Evolutionary conservation across 495 filamentous ascomycete genomes (phyloP), one percentile per base, ranked within the genome.

Genomic region (Chaetomidium leptoderma): DNA sequence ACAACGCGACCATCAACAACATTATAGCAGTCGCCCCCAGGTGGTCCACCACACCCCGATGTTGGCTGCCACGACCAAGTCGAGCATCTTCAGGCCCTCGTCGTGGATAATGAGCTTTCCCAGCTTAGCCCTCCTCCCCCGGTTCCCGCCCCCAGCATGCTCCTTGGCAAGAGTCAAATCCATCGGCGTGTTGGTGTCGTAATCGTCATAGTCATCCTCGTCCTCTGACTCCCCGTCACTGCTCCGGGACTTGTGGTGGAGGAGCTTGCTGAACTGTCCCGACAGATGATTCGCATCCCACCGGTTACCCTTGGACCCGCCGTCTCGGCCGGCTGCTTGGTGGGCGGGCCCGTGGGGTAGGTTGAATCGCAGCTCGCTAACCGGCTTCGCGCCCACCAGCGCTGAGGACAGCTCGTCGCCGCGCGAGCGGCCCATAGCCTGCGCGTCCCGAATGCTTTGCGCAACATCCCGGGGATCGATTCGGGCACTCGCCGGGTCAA

Each of bases 71-170:
- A 97, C 90, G 2, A 95, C 79, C 51, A 98, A 67, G 78, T 98
- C 93, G 63, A 96, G 66, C 93, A 98, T 97, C 73, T 95, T 95
- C 54, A 96, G 74, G 0, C 93, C 93, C 62, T 95, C 92, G 60
- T 92, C 86, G 61, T 92, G 86, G 24, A 97, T 81, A 33, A 98
- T 88, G 54, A 97, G 68, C 72, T 97, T 98, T 1, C 92, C 92
- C 65, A 98, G 76, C 72, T 97, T 97, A 0, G 89, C 92, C 59
- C 89, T 83, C 66, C 87, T 92, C 1, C 91, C 91, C 43, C 84
- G 4, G 21, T 26, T 39, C 0, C 90, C 91, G 21, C 92, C 92
- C 0, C 90, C 91, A 0, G 91, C 79, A 47, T 74, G 78, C 70
- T 96, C 91, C 57, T 81, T 79, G 0, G 89, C 91, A 3, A 95